These are phyloP conservation scores for Pyrenula aspistea DNA, from an alignment of 495 filamentous ascomycete genomes.

Conservation along the genomic window DNA sequence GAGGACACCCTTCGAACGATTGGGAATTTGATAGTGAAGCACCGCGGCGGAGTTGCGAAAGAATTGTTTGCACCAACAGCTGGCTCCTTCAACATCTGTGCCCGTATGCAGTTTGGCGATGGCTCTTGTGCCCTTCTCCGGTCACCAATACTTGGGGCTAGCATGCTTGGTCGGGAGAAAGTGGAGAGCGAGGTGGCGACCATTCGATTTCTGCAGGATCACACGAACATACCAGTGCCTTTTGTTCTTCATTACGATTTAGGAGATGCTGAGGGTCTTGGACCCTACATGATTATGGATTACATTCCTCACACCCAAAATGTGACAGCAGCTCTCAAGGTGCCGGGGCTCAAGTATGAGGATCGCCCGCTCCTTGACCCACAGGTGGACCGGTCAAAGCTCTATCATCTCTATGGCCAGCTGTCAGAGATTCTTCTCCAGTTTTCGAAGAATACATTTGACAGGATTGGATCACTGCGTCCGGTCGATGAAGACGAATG, in stretches of 20 bases:
- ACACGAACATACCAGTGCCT: constrained; percentile 22
- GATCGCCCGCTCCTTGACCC: constrained; percentile 17
- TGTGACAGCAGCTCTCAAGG: constrained; percentile 18
- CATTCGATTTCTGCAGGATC: constrained; percentile 18
- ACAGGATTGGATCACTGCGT: constrained; percentile 27
- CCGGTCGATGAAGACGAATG: constrained; percentile 10
- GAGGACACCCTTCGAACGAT: no score
- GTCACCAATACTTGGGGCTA: no score
- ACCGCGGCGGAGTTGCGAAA: no score
- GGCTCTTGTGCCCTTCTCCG: no score
- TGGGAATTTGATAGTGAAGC: no score
- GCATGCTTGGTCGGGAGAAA: no score
- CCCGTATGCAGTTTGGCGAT: no score
- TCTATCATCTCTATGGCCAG: constrained; percentile 19
- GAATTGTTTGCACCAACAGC: no score
- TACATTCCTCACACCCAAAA: constrained; percentile 21
- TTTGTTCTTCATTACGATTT: constrained; percentile 16
- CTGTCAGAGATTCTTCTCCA: constrained; percentile 22
- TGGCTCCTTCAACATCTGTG: no score
- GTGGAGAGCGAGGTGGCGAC: constrained; percentile 25
- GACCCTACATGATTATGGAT: constrained; percentile 37
- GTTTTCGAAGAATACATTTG: constrained; percentile 15
- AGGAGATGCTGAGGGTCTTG: constrained; percentile 17
- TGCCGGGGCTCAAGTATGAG: constrained; percentile 7
- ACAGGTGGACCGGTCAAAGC: constrained; percentile 13